Evolutionary conservation across 768 basidiomycete genomes (phyloP), one percentile per base, ranked within the genome.

Genomic region (Trametes elegans): DNA sequence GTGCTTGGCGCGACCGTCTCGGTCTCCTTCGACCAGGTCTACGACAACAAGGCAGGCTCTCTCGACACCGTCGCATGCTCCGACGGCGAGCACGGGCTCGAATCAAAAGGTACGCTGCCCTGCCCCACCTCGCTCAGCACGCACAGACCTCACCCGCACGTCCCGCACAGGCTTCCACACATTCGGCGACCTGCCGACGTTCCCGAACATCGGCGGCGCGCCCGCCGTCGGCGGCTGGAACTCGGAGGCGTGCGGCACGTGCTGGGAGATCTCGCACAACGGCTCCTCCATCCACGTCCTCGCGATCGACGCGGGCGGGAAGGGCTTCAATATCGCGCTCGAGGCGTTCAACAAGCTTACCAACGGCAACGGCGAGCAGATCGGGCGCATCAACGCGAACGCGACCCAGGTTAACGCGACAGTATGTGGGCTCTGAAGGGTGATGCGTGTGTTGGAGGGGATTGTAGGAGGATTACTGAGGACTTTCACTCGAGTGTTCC

Each of bases 161-260:
- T 21, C 23, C 18, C 13, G 16, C 41, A 41, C 29, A 64, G 18
- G 65, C 10, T 85, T 73, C 68, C 73, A 70, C 3, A 83, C 76
- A 32, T 80, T 85, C 47, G 74, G 71, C 11, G 68, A 70, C 31
- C 66, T 87, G 24, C 83, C 84, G 2, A 68, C 68, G 38, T 87
- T 84, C 73, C 83, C 85, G 1, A 64, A 72, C 66, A 82, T 87
- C 62, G 84, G 83, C 26, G 84, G 80, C 1, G 79, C 74, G 0
- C 70, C 73, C 16, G 80, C 75, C 27, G 70, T 87, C 48, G 57
- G 48, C 0, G 77, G 75, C 24, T 86, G 71, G 69, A 75, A 81
- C 64, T 84, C 82, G 1, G 55, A 66, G 1, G 71, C 73, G 36
- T 88, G 85, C 60, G 83, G 83, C 3, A 75, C 76, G 21, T 87